A percentile compares a stretch with the other conserved stretches of the same genome.
Evolutionary conservation across 2,329 filamentous ascomycete genomes (phyloP).

Genomic region (Aspergillus spinulosporus): DNA sequence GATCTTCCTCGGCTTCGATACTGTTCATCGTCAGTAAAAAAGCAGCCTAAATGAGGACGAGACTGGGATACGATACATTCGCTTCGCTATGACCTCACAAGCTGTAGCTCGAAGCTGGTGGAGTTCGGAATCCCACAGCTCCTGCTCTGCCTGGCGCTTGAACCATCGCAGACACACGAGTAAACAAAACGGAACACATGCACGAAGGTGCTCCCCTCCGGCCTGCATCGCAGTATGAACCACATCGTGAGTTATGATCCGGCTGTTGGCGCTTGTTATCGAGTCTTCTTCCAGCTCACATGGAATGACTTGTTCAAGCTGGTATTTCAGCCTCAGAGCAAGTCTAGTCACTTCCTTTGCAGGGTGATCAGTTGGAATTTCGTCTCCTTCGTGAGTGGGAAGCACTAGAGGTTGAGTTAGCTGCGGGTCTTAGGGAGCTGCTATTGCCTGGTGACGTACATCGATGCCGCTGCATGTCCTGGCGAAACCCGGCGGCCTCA

Average conservation of each 20-base stretch:
- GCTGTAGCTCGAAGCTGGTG: constrained; percentile 76
- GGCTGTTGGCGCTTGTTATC: constrained; percentile 78
- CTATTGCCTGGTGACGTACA: constrained; percentile 36
- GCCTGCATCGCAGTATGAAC: constrained; percentile 78
- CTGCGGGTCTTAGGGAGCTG: constrained; percentile 7
- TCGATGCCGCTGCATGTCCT: constrained; percentile 42
- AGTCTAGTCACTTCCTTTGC: constrained; percentile 82
- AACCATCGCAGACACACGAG: constrained; percentile 77
- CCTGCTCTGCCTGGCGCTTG: constrained; percentile 70
- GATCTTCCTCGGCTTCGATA: constrained; percentile 83
- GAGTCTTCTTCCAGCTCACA: constrained; percentile 79
- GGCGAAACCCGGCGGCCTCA: constrained; percentile 31
- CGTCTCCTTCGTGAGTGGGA: constrained; percentile 41
- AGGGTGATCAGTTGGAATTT: constrained; percentile 64
- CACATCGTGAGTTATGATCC: constrained; percentile 78
- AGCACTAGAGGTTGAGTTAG: constrained; percentile 39
- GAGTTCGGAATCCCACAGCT: constrained; percentile 90
- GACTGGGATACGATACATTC: constrained; percentile 44
- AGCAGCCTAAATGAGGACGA: not conserved
- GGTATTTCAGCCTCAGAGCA: constrained; percentile 83
- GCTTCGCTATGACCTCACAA: constrained; percentile 90
- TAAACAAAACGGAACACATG: constrained; percentile 82
- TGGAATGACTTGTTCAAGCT: constrained; percentile 84
- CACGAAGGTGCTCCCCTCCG: constrained; percentile 69
- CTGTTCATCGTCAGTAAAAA: constrained; percentile 42